These are phyloP conservation scores for Exophiala viscosa DNA, from an alignment of 2,329 filamentous ascomycete species.

Conservation along the genomic window DNA sequence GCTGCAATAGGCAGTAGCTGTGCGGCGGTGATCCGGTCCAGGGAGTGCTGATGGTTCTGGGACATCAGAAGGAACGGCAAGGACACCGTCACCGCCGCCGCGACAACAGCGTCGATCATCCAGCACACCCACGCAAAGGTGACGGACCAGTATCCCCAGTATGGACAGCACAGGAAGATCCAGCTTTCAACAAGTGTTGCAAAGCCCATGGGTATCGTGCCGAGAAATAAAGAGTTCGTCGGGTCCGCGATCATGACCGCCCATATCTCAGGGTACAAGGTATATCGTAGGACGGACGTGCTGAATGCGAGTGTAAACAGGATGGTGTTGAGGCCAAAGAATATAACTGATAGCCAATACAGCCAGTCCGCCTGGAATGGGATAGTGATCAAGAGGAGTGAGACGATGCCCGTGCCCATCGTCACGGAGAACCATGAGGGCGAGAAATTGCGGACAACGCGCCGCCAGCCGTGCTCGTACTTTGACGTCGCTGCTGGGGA, in stretches of 20 bases:
- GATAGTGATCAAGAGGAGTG: constrained; percentile 59
- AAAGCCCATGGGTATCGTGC: constrained; percentile 65
- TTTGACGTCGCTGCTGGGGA: constrained; percentile 28
- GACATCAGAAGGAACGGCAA: constrained; percentile 47
- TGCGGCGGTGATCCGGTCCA: constrained; percentile 61
- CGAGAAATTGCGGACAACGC: constrained; percentile 38
- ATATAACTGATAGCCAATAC: constrained; percentile 55
- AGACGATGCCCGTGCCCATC: constrained; percentile 67
- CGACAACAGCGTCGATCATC: constrained; percentile 55
- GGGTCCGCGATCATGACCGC: constrained; percentile 63
- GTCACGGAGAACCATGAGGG: constrained; percentile 57
- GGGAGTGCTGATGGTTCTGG: constrained; percentile 41
- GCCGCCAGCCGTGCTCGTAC: constrained; percentile 37
- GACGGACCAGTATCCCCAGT: constrained; percentile 59
- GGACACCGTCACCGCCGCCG: constrained; percentile 52
- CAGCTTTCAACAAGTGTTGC: constrained; percentile 66
- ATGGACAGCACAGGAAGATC: constrained; percentile 55
- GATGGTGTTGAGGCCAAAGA: constrained; percentile 59
- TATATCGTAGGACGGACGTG: constrained; percentile 59
- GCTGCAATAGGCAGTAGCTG: constrained; percentile 66
- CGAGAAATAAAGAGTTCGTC: constrained; percentile 65
- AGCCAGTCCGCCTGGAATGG: constrained; percentile 60
- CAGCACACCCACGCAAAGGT: constrained; percentile 56
- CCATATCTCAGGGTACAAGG: constrained; percentile 64
- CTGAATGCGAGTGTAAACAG: constrained; percentile 49